Evolutionary conservation across 1,284 basidiomycete genomes (phyloP), one percentile per base, ranked within the genome.

Genomic region (Sanguinoderma infundibulare): DNA sequence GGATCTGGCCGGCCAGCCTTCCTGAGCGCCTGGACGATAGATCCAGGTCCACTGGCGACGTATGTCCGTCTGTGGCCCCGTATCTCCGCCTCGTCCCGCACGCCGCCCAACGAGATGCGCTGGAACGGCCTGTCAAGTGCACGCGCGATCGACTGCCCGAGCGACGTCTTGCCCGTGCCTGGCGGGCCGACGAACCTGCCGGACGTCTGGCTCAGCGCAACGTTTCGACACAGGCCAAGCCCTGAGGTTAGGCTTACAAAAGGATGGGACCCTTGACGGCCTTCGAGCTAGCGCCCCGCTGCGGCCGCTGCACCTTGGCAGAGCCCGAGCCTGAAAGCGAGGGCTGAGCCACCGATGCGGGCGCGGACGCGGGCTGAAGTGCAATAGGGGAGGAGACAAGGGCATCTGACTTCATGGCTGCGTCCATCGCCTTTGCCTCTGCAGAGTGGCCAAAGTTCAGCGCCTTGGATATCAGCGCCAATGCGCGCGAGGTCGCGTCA

Each of bases 1-100:
- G 89, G 88, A 75, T 96, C 94, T 57, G 83, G 79, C 50, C 93
- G 83, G 34, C 92, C 92, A 7, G 94, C 92, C 73, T 94, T 95
- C 67, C 95, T 86, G 63, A 97, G 78, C 0, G 94, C 94, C 75
- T 96, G 94, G 14, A 95, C 92, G 42, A 96, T 91, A 67, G 92
- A 80, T 3, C 95, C 94, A 0, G 95, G 92, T 2, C 92, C 91
- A 57, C 91, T 90, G 9, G 93, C 93, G 26, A 95, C 93, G 69
- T 96, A 96, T n/a, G 95, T 97, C 61, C 95, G 81, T 58, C 95
- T 80, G 68, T 96, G 95, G 15, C 94, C 94, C 61, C 89, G 86
- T 69, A 96, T 95, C 76, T 96, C 95, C 5, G 93, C 94, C 66
- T 96, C 95, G 68, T 97, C 95, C 8, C 92, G 86, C 12, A 97